Evolutionary conservation across 2,329 filamentous ascomycete species (phyloP), one percentile per base, ranked within the genome.

Genomic region (Pestalotiopsis sp.): DNA sequence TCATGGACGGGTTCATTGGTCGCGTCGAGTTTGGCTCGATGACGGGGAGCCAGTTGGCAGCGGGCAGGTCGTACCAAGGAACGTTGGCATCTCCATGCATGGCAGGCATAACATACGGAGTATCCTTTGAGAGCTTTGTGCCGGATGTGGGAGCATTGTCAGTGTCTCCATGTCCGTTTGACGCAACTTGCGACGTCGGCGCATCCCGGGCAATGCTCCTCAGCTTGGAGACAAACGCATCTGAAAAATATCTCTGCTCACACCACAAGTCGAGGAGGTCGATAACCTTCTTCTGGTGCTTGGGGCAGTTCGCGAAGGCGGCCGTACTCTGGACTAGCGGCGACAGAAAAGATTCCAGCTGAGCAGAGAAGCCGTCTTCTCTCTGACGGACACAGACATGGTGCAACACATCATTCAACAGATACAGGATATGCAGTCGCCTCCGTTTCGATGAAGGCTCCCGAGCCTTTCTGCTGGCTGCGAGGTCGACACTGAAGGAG

Each of bases 11-110:
- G 58, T 91, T 89, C 82, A 97, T 93, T 6, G 93, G 90, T 64
- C 88, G 86, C 9, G 89, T 90, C 0, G 92, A 94, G 75, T 95
- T 92, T 4, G 91, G 92, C 52, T 92, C 88, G 69, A 97, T 89
- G 68, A 92, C 91, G 4, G 92, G 92, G 61, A 97, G 87, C 84
- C 95, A 91, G 72, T 93, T 95, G 2, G 90, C 92, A 1, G 93
- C 93, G 0, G 94, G 94, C 0, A 97, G 83, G 72, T 97, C 93
- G 80, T 94, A 92, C 88, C 92, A 97, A 0, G 92, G 90, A 3
- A 87, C 89, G 0, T 88, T 87, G 1, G 86, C 81, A 76, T 97
- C 93, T 56, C 94, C 94, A 77, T 97, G 94, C 68, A 87, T 88
- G 1, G 92, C 85, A 23, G 94, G 94, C 78, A 97, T 86, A 36